Evolutionary conservation across 257 asterid genomes (phyloP).

Genomic region (Buddleja alternifolia): DNA sequence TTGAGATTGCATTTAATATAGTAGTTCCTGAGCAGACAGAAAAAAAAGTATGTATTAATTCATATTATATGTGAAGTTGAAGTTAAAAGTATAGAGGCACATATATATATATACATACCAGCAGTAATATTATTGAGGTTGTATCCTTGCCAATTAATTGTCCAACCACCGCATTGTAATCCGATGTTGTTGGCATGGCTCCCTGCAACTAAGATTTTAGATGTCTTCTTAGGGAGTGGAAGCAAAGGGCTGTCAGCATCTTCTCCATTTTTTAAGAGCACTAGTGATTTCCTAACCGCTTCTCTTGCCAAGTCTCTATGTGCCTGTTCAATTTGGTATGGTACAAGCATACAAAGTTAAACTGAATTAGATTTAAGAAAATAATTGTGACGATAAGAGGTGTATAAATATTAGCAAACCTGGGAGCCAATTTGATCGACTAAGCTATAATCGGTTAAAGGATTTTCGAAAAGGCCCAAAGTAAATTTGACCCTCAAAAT

Average conservation of each 20-base stretch:
- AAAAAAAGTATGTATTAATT: too few species aligned
- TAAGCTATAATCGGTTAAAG: conserved; percentile 31
- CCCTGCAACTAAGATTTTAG: conserved; percentile 38
- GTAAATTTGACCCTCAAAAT: conserved; percentile 38
- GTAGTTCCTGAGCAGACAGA: conserved; percentile 49
- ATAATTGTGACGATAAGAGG: too few species aligned
- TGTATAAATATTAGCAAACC: background rate
- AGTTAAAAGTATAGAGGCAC: too few species aligned
- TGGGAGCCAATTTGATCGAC: conserved; percentile 28
- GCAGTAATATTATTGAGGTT: conserved; percentile 33
- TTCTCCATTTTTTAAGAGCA: conserved; percentile 35
- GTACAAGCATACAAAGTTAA: background rate
- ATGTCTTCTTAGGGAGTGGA: conserved; percentile 29
- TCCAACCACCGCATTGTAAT: conserved; percentile 41
- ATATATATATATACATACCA: conserved; percentile 22
- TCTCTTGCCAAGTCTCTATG: conserved; percentile 40
- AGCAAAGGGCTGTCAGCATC: conserved; percentile 21
- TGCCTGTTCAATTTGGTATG: background rate
- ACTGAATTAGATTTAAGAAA: background rate
- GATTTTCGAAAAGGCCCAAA: conserved; percentile 38
- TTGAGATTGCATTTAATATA: conserved; percentile 41
- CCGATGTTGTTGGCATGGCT: conserved; percentile 40
- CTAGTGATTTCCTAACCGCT: conserved; percentile 40
- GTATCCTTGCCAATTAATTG: conserved; percentile 59
- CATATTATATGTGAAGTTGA: too few species aligned